Evolutionary conservation across 2,329 filamentous ascomycete genomes (phyloP).

Genomic region (Mariannaea elegans): DNA sequence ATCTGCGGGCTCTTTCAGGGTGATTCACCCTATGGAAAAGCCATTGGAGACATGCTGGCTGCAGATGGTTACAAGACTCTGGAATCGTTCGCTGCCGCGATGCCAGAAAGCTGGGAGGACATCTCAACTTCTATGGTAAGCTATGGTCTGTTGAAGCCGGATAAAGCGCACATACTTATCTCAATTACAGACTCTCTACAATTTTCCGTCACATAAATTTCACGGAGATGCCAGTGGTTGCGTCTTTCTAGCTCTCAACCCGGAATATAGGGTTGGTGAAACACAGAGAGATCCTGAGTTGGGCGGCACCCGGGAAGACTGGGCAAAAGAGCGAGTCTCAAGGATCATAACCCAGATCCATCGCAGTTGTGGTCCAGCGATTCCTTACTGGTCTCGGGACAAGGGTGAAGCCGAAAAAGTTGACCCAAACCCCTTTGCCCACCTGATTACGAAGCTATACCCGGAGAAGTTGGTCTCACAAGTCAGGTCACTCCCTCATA

Average conservation of each 20-base stretch:
- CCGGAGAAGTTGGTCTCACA: constrained; percentile 6
- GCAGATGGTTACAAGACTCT: constrained; percentile 36
- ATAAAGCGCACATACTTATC: neutral
- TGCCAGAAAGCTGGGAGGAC: constrained; percentile 33
- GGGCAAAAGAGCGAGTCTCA: neutral
- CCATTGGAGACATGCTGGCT: constrained; percentile 25
- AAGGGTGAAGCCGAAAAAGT: neutral
- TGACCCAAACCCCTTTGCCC: neutral
- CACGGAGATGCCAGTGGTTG: constrained; percentile 27
- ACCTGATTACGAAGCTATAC: neutral
- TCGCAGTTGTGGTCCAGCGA: constrained; percentile 2
- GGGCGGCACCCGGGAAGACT: neutral
- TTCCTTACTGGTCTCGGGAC: constrained; percentile 16
- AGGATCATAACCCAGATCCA: neutral
- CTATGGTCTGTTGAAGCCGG: neutral
- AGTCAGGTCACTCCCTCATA: constrained; percentile 19
- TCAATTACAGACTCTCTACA: constrained; percentile 39
- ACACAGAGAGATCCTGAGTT: neutral
- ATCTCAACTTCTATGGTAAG: constrained; percentile 38
- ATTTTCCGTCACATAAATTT: constrained; percentile 33
- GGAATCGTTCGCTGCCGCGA: constrained; percentile 33
- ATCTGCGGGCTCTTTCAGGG: neutral
- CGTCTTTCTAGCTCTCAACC: constrained; percentile 39
- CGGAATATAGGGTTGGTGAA: constrained; percentile 37
- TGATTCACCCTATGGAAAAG: constrained; percentile 7